A percentile compares a stretch with the other conserved stretches of the same genome.
These are phyloP conservation scores for Kwoniella sp. DNA, from an alignment of 768 basidiomycete species.

Conservation along the genomic window DNA sequence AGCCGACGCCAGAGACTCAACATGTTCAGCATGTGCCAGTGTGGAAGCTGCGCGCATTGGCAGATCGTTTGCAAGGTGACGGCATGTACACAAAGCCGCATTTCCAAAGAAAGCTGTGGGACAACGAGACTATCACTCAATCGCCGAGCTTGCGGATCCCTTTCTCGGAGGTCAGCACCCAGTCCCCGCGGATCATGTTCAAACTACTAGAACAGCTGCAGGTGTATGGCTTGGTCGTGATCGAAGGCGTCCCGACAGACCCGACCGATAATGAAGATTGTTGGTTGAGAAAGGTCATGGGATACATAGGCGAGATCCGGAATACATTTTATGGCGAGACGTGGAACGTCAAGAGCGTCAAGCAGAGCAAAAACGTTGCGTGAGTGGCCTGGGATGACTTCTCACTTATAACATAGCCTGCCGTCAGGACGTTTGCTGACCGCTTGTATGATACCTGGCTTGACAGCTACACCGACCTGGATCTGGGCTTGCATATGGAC, in stretches of 20 bases:
- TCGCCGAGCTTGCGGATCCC: slow-evolving; percentile 64
- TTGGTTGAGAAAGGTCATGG: slow-evolving; percentile 69
- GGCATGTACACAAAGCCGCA: slow-evolving; percentile 9
- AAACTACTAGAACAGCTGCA: slow-evolving; percentile 70
- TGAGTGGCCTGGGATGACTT: slow-evolving; percentile 7
- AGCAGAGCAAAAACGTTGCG: slow-evolving; percentile 82
- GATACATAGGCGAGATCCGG: slow-evolving; percentile 72
- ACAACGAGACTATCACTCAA: slow-evolving; percentile 58
- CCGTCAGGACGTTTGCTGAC: too few species aligned
- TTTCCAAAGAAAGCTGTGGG: slow-evolving; percentile 61
- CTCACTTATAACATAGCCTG: too few species aligned
- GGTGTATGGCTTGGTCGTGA: slow-evolving; percentile 72
- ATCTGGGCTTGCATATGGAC: slow-evolving; percentile 90
- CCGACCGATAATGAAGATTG: slow-evolving; percentile 67
- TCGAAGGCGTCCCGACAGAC: slow-evolving; percentile 69
- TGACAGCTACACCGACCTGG: slow-evolving; percentile 79
- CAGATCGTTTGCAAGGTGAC: background rate
- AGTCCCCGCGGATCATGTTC: slow-evolving; percentile 54
- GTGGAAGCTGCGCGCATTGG: slow-evolving; percentile 3
- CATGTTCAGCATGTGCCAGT: background rate
- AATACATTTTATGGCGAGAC: slow-evolving; percentile 85
- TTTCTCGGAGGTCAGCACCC: background rate
- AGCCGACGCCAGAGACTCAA: background rate
- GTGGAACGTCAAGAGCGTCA: slow-evolving; percentile 82
- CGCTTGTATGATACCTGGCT: too few species aligned